Evolutionary conservation across 1,284 basidiomycete species (phyloP).

Genomic region (Cutaneotrichosporon mucoides): DNA sequence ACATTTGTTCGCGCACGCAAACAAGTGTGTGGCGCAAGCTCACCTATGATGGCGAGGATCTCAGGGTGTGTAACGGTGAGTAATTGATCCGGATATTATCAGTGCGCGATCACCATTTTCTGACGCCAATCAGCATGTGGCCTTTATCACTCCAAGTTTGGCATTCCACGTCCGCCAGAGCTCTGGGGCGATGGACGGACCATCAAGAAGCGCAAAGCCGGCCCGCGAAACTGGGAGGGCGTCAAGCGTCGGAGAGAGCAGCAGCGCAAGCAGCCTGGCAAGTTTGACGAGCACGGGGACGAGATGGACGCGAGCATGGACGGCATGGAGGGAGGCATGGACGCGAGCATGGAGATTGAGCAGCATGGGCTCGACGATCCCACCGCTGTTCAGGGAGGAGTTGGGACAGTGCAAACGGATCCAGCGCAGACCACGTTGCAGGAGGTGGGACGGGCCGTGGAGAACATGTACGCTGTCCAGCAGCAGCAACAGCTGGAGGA

Average conservation of each 20-base stretch:
- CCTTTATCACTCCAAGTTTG: slow-evolving; percentile 42
- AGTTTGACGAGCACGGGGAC: background rate
- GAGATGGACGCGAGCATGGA: background rate
- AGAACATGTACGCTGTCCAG: slow-evolving; percentile 17
- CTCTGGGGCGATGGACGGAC: slow-evolving; percentile 45
- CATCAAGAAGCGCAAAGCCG: slow-evolving; percentile 35
- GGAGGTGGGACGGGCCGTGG: slow-evolving; percentile 16
- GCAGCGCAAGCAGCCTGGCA: background rate
- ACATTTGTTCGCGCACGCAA: slow-evolving; percentile 42
- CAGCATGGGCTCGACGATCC: background rate
- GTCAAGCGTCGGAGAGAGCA: background rate
- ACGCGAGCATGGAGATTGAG: background rate
- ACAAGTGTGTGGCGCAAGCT: slow-evolving; percentile 46
- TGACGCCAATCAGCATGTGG: slow-evolving; percentile 35
- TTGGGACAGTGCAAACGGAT: background rate
- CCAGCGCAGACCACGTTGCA: slow-evolving; percentile 1
- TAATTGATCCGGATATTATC: background rate
- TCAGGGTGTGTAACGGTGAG: slow-evolving; percentile 46
- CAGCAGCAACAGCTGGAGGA: background rate
- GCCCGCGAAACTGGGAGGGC: slow-evolving; percentile 17
- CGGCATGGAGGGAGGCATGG: no score
- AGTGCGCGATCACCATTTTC: background rate
- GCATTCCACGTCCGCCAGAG: slow-evolving; percentile 42
- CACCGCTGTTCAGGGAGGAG: background rate
- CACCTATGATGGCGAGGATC: slow-evolving; percentile 26